Percentiles rank a stretch among this genome's conserved stretches.
These are phyloP conservation scores for Penicillium coprophilum DNA, from an alignment of 495 filamentous ascomycete genomes.

Conservation along the genomic window DNA sequence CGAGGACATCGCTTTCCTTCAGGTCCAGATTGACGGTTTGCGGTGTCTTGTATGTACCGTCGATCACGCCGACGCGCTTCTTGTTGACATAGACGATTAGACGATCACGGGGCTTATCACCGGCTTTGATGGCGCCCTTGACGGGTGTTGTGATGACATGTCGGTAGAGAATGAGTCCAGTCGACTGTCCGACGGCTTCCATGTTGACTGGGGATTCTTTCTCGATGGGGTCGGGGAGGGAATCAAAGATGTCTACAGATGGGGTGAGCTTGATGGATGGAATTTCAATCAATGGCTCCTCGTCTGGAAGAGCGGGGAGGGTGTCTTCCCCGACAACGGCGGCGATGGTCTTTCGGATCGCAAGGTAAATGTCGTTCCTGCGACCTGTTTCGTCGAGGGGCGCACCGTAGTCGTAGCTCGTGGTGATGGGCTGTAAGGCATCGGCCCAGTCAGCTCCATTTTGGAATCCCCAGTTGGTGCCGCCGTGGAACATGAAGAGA, in stretches of 20 bases:
- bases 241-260: constrained; percentile 29
- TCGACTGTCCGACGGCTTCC: constrained; percentile 44
- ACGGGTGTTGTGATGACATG: constrained; percentile 28
- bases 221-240: constrained; percentile 20
- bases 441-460: constrained; percentile 46
- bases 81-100: constrained; percentile 48
- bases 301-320: constrained; percentile 31
- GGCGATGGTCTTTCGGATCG: constrained; percentile 37
- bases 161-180: constrained; percentile 43
- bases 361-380: constrained; percentile 40
- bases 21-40: constrained; percentile 31
- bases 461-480: constrained; percentile 46
- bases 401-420: constrained; percentile 51
- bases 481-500: constrained; percentile 52
- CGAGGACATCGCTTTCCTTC: constrained; percentile 36
- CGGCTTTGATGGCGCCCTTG: constrained; percentile 33
- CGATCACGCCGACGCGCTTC: constrained; percentile 38
- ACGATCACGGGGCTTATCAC: constrained; percentile 42
- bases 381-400: constrained; percentile 50
- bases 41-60: constrained; percentile 41
- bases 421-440: constrained; percentile 35
- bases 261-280: constrained; percentile 29
- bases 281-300: constrained; percentile 32
- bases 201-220: constrained; percentile 34
- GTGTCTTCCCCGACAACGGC: constrained; percentile 31